Evolutionary conservation across 2,329 filamentous ascomycete species (phyloP).

Genomic region (Ilyonectria robusta): DNA sequence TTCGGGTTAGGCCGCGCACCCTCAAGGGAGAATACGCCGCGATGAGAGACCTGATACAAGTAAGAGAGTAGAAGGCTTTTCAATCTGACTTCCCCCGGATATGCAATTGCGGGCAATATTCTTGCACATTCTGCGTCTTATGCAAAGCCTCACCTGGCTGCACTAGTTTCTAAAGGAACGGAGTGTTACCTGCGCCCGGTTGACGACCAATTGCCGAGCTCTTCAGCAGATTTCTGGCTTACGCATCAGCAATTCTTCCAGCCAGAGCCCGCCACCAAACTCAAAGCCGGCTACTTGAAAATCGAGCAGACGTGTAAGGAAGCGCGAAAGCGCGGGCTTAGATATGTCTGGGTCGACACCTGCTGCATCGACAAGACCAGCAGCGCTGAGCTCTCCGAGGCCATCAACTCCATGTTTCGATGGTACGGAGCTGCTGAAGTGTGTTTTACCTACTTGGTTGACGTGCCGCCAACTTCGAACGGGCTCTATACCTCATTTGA

Average conservation of each 20-base stretch:
- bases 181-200: no score
- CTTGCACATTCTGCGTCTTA: neutral
- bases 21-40: neutral
- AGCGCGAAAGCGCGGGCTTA: neutral
- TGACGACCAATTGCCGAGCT: no score
- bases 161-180: no score
- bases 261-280: neutral
- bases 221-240: no score
- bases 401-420: neutral
- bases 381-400: neutral
- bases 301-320: neutral
- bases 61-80: neutral
- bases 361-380: neutral
- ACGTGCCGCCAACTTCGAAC: neutral
- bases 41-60: neutral
- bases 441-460: neutral
- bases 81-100: neutral
- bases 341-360: neutral
- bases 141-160: neutral
- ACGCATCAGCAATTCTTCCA: neutral
- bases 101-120: neutral
- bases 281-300: neutral
- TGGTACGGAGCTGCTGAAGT: neutral
- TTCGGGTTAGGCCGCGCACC: conserved; percentile 22
- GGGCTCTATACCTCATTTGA: neutral